phyloP scores from a whole-genome alignment of 2,329 filamentous ascomycete species.

The Fusarium sp. region DNA sequence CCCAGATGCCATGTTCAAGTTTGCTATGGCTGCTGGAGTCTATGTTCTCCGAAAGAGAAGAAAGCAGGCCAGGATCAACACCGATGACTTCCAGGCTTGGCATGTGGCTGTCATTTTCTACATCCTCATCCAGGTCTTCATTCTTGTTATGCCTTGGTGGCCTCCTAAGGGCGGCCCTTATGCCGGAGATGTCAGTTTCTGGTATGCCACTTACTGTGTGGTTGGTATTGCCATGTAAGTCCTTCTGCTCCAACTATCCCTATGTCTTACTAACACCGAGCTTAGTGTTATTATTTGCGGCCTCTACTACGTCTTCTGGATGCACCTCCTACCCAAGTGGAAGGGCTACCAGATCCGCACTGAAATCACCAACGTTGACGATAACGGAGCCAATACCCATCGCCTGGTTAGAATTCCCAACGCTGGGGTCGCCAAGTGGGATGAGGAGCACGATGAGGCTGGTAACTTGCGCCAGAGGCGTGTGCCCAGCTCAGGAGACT shows the following conservation, averaged over 20 bases:
- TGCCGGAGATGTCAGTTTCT: slow-evolving; percentile 77
- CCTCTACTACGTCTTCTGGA: slow-evolving; percentile 70
- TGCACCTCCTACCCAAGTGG: slow-evolving; percentile 64
- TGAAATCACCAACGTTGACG: slow-evolving; percentile 59
- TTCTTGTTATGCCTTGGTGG: slow-evolving; percentile 80
- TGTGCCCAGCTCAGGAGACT: background rate
- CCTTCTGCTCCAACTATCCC: background rate
- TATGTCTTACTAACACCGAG: background rate
- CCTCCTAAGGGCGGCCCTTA: slow-evolving; percentile 70
- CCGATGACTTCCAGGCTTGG: slow-evolving; percentile 70
- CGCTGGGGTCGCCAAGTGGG: slow-evolving; percentile 64
- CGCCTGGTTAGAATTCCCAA: slow-evolving; percentile 65
- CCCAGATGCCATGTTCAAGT: slow-evolving; percentile 67
- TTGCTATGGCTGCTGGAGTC: slow-evolving; percentile 68
- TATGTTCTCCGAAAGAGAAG: slow-evolving; percentile 68
- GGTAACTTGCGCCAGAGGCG: slow-evolving; percentile 35
- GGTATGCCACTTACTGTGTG: slow-evolving; percentile 77
- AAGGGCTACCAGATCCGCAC: slow-evolving; percentile 67
- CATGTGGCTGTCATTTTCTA: slow-evolving; percentile 68
- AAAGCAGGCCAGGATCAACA: slow-evolving; percentile 59
- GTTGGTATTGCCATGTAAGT: slow-evolving; percentile 75
- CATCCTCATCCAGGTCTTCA: slow-evolving; percentile 68
- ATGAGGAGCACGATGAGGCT: slow-evolving; percentile 66
- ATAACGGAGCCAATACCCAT: slow-evolving; percentile 57
- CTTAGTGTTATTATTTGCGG: slow-evolving; percentile 62